Percentiles rank a stretch among this genome's conserved stretches.
Conservation (phyloP, 805 yeast species). For the Metschnikowia borealis region DNA sequence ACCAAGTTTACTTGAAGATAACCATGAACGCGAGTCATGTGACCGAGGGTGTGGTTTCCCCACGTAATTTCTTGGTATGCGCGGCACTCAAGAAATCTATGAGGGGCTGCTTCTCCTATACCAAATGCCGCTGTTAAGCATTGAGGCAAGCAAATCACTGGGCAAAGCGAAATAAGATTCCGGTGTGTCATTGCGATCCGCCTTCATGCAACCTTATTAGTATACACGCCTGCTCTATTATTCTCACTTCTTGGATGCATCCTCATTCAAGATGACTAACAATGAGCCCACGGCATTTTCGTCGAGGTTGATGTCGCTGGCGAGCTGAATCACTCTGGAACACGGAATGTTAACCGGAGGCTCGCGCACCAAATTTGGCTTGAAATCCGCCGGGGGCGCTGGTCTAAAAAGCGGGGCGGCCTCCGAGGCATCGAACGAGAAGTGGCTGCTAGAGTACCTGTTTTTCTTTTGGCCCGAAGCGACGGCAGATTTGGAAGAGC, state of each 20-base stretch:
- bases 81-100: background rate
- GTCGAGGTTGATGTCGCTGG: constrained; percentile 10
- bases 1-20: background rate
- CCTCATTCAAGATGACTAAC: constrained; percentile 8
- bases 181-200: background rate
- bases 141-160: background rate
- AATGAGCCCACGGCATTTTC: constrained; percentile 13
- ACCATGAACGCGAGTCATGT: constrained; percentile 4
- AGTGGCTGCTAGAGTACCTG: background rate
- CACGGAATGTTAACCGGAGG: constrained; percentile 4
- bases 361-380: background rate
- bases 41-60: background rate
- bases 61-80: constrained; percentile 5
- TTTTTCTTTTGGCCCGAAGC: background rate
- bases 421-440: constrained; percentile 1
- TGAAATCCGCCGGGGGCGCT: background rate
- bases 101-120: background rate
- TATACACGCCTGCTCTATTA: background rate
- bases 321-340: constrained; percentile 5
- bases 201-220: background rate
- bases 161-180: background rate
- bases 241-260: background rate
- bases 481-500: background rate
- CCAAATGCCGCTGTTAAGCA: background rate
- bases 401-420: background rate